phyloP scores from a whole-genome alignment of 106 monocot species.

The Ottelia alismoides region DNA sequence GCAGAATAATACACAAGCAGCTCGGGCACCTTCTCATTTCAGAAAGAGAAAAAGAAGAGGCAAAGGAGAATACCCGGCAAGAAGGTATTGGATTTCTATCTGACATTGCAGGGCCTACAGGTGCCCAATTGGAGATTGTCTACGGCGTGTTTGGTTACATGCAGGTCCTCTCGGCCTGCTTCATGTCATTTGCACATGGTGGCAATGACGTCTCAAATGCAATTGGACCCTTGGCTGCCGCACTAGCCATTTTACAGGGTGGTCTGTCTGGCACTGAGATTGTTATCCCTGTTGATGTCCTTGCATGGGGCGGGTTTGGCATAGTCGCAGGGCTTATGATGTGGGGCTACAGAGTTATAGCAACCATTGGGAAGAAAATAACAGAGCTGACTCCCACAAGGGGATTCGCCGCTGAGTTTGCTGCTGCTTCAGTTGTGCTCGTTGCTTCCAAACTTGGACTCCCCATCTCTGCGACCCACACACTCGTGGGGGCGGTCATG shows the following conservation, averaged over 20 bases:
- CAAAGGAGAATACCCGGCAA: slow-evolving; percentile 8
- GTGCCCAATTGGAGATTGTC: slow-evolving; percentile 87
- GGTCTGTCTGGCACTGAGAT: slow-evolving; percentile 40
- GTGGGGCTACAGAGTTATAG: slow-evolving; percentile 96
- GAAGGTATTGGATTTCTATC: slow-evolving; percentile 51
- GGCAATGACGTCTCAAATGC: slow-evolving; percentile 98
- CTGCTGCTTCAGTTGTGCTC: slow-evolving; percentile 89
- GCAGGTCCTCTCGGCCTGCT: slow-evolving; percentile 97
- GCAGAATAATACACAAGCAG: slow-evolving; percentile 58
- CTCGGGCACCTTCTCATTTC: slow-evolving; percentile 71
- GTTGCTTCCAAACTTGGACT: slow-evolving; percentile 86
- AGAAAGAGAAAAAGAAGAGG: slow-evolving; percentile 35
- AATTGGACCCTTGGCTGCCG: slow-evolving; percentile 88
- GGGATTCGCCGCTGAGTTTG: slow-evolving; percentile 95
- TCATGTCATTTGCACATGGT: slow-evolving; percentile 99
- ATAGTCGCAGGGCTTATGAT: slow-evolving; percentile 96
- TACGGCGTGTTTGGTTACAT: slow-evolving; percentile 97
- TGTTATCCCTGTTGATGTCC: slow-evolving; percentile 81
- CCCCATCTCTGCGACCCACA: slow-evolving; percentile 97
- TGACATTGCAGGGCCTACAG: slow-evolving; percentile 72
- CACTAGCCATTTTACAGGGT: slow-evolving; percentile 73
- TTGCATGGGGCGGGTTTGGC: slow-evolving; percentile 97
- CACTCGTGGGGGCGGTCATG: slow-evolving; percentile 95
- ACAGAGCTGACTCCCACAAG: slow-evolving; percentile 94
- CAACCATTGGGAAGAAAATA: slow-evolving; percentile 95